A percentile compares a stretch with the other conserved stretches of the same genome.
phyloP scores from a whole-genome alignment of 495 filamentous ascomycete genomes.

The Lophiostoma macrostomum region DNA sequence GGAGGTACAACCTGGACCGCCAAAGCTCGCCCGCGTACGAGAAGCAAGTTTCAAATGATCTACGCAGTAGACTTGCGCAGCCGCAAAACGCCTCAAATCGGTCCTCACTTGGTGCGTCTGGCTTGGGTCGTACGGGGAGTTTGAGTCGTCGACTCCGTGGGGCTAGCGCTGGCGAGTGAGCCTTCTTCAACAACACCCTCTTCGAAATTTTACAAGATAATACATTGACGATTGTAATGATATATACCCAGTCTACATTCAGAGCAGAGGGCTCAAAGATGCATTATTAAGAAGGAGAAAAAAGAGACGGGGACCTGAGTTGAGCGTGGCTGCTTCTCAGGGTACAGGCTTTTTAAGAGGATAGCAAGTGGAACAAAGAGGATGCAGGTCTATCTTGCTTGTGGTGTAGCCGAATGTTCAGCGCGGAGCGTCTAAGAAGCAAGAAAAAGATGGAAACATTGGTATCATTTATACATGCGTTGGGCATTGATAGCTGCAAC shows the following conservation, averaged over 20 bases:
- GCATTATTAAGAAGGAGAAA: too few species aligned
- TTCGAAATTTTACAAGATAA: background rate
- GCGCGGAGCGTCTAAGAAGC: too few species aligned
- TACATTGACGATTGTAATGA: conserved; percentile 20
- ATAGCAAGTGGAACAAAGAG: too few species aligned
- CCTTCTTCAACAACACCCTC: background rate
- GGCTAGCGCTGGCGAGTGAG: conserved; percentile 25
- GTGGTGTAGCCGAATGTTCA: too few species aligned
- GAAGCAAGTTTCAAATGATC: conserved; percentile 14
- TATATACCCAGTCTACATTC: conserved; percentile 25
- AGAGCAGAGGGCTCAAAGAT: background rate
- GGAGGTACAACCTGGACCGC: conserved; percentile 23
- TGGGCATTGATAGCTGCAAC: too few species aligned
- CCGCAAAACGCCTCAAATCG: conserved; percentile 11
- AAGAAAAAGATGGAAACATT: too few species aligned
- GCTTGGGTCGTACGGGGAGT: conserved; percentile 21
- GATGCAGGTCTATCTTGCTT: too few species aligned
- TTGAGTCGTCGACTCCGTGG: conserved; percentile 20
- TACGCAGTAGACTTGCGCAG: conserved; percentile 1
- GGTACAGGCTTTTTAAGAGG: too few species aligned
- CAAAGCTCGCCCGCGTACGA: conserved; percentile 24
- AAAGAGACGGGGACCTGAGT: too few species aligned
- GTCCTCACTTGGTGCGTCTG: conserved; percentile 1
- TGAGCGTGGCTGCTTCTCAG: too few species aligned
- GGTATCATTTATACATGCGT: too few species aligned